Conservation (phyloP, 2,329 filamentous ascomycete genomes). For the Salinomyces thailandicus region DNA sequence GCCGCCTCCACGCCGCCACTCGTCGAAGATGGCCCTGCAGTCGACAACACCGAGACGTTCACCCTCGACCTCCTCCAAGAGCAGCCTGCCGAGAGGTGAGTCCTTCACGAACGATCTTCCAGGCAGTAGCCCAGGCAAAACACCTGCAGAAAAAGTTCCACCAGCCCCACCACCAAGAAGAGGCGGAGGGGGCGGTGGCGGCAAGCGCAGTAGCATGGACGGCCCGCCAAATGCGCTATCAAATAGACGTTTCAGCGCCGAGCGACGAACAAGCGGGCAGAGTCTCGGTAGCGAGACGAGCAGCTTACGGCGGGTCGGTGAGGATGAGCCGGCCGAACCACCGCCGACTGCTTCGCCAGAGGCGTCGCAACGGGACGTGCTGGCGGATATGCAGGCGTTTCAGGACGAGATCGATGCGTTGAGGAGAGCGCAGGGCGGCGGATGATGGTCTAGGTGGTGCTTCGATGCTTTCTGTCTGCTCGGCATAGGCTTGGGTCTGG, state of each 20-base stretch:
- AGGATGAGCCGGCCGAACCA: slow-evolving; percentile 5
- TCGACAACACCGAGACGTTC: slow-evolving; percentile 9
- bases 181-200: slow-evolving; percentile 8
- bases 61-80: slow-evolving; percentile 10
- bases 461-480: no score
- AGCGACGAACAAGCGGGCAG: slow-evolving; percentile 14
- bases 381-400: slow-evolving; percentile 24
- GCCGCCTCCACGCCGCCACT: slow-evolving; percentile 19
- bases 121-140: slow-evolving; percentile 10
- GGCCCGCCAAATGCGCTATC: slow-evolving; percentile 9
- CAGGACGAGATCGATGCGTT: slow-evolving; percentile 25
- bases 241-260: slow-evolving; percentile 9
- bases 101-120: slow-evolving; percentile 7
- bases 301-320: slow-evolving; percentile 13
- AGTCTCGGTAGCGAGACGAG: slow-evolving; percentile 18
- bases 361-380: slow-evolving; percentile 13
- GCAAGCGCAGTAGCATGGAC: slow-evolving; percentile 17
- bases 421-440: background rate
- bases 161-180: slow-evolving; percentile 23
- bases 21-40: no score
- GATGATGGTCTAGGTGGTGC: background rate
- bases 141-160: slow-evolving; percentile 9
- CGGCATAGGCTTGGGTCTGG: no score
- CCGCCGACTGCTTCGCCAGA: background rate
- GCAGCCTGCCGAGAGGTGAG: background rate